These are phyloP conservation scores for Calonectria honghensis DNA, from an alignment of 2,329 filamentous ascomycete genomes.

Conservation along the genomic window DNA sequence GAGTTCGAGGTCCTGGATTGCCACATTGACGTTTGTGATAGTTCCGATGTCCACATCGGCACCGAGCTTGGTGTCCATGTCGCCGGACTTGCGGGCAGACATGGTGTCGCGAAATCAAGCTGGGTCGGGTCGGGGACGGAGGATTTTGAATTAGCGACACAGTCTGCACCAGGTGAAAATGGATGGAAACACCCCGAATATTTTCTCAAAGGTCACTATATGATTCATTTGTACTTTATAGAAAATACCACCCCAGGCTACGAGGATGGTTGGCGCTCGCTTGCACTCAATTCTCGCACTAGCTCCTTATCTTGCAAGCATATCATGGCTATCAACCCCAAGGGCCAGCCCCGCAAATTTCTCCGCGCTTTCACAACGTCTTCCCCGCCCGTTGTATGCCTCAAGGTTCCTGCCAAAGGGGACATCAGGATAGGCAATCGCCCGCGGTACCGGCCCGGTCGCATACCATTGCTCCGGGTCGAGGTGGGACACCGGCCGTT, in stretches of 20 bases:
- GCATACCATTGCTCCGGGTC: not conserved
- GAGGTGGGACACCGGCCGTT: not conserved
- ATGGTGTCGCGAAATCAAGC: slow-evolving; percentile 10
- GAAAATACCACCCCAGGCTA: not conserved
- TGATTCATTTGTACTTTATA: slow-evolving; percentile 8
- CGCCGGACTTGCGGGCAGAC: slow-evolving; percentile 23
- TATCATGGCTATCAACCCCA: slow-evolving; percentile 16
- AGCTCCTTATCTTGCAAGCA: slow-evolving; percentile 7
- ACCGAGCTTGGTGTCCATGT: slow-evolving; percentile 10
- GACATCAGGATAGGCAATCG: not conserved
- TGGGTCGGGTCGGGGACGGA: not conserved
- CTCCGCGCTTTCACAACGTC: slow-evolving; percentile 4
- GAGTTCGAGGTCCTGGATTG: slow-evolving; percentile 49
- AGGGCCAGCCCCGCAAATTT: slow-evolving; percentile 19
- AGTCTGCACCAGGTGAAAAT: not conserved
- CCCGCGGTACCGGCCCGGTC: slow-evolving; percentile 25
- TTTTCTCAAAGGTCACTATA: not conserved
- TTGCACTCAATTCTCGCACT: not conserved
- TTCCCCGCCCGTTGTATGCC: slow-evolving; percentile 11
- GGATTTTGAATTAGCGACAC: not conserved
- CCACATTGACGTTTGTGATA: slow-evolving; percentile 36
- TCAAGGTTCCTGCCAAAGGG: not conserved
- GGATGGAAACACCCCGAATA: too few relatives aligned
- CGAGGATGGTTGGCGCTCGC: not conserved
- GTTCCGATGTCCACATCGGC: slow-evolving; percentile 34